phyloP scores from a whole-genome alignment of 2,329 filamentous ascomycete species.

The Diaporthe citrichinensis region DNA sequence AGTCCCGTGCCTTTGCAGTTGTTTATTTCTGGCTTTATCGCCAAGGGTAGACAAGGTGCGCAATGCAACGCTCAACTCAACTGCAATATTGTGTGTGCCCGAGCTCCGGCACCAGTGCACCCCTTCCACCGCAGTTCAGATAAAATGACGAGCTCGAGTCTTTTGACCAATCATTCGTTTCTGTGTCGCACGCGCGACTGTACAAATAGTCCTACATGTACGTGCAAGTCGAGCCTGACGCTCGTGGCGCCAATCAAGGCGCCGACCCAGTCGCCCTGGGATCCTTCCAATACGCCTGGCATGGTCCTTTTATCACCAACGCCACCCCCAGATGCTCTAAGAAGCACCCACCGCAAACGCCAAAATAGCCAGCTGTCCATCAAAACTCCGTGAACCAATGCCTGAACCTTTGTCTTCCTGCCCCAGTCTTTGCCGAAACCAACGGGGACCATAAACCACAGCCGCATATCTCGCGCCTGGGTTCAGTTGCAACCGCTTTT shows the following conservation, averaged over 20 bases:
- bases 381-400: conserved; percentile 18
- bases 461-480: neutral
- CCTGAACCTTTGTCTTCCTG: neutral
- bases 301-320: neutral
- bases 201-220: conserved; percentile 13
- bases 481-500: neutral
- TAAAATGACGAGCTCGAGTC: neutral
- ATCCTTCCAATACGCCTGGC: conserved; percentile 7
- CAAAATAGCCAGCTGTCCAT: neutral
- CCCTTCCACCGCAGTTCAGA: neutral
- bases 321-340: neutral
- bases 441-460: neutral
- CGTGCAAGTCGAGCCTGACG: neutral
- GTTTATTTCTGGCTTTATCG: neutral
- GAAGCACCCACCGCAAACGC: neutral
- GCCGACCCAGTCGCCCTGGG: neutral
- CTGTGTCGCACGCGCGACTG: conserved; percentile 5
- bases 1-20: neutral
- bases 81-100: neutral
- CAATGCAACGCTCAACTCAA: conserved; percentile 1
- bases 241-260: neutral
- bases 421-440: neutral
- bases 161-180: conserved; percentile 1
- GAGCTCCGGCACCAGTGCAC: neutral
- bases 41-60: neutral